Base-by-base conservation (phyloP, 495 filamentous ascomycete species). In the Cercophora samala region DNA sequence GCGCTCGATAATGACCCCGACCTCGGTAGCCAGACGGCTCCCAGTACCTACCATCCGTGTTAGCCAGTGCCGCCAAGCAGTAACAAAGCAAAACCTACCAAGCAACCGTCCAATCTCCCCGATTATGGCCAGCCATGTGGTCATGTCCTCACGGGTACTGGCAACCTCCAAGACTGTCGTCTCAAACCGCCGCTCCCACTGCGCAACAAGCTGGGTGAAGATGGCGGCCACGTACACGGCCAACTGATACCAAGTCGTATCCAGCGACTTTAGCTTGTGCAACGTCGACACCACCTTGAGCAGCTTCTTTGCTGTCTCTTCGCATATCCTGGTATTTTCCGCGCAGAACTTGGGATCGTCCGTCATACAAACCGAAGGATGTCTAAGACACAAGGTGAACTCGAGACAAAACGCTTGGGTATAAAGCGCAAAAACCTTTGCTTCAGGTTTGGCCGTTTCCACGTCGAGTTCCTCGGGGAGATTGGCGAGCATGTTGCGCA, bases 231-330 rank as follows among this genome's bases (percentile, higher is more conserved):
- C 81, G 72, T 91, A 92, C 22, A 90, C 83, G 0, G 89, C 86
- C 60, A 83, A 76, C 65, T 87, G 88, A 66, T 91, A 89, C 90
- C 90, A 93, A n/a, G 90, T 91, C 15, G 88, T 91, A 69, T 94
- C 91, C n/a, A 93, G 76, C 66, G 88, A 87, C 72, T 87, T 87
- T 58, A 83, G 75, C 72, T 85, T 84, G 59, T 85, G 82, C 25
- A 93, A 73, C 56, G 84, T 79, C 26, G 81, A 77, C 15, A 90
- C 82, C 53, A 85, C 82, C 59, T 81, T 77, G 19, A 94, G 80
- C 70, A 93, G 85, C 62, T 85, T 81, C 68, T 81, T 82, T 46
- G 89, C 84, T 24, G 86, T 82, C 19, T 89, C 86, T 23, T 92
- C 85, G 71, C 89, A 93, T 52, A 88, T 83, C 58, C 85, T 81